Conservation (phyloP, 176 grass and related monocot species). For the Saccharum spontaneum region DNA sequence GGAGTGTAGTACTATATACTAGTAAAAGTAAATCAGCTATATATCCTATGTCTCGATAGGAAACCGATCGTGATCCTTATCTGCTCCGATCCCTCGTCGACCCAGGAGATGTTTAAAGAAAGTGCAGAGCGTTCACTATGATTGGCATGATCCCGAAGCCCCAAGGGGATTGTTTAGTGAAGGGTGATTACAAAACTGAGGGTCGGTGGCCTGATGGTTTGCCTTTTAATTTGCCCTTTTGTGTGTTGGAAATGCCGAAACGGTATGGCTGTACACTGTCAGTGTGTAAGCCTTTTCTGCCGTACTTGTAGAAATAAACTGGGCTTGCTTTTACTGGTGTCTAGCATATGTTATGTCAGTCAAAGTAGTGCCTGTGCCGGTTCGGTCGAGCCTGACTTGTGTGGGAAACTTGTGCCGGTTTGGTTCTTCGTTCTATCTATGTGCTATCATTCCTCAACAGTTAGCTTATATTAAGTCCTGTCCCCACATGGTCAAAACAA, state of each 20-base stretch:
- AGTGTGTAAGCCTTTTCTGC: background rate
- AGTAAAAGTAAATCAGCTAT: too few relatives aligned
- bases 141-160: background rate
- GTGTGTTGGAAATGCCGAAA: background rate
- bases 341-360: background rate
- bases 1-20: background rate
- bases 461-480: background rate
- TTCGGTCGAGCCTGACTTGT: background rate
- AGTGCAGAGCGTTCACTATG: background rate
- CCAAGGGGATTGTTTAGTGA: background rate
- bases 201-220: background rate
- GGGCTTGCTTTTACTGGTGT: background rate
- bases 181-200: background rate
- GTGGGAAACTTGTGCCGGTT: constrained; percentile 11
- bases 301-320: background rate
- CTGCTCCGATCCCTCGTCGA: background rate
- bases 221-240: background rate
- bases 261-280: background rate
- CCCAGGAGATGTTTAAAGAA: background rate
- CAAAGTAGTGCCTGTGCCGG: background rate
- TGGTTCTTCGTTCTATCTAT: background rate
- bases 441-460: background rate
- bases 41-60: background rate
- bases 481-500: background rate
- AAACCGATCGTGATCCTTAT: background rate